These are phyloP conservation scores for Malbranchea cinnamomea DNA, from an alignment of 2,329 filamentous ascomycete genomes.

Conservation along the genomic window DNA sequence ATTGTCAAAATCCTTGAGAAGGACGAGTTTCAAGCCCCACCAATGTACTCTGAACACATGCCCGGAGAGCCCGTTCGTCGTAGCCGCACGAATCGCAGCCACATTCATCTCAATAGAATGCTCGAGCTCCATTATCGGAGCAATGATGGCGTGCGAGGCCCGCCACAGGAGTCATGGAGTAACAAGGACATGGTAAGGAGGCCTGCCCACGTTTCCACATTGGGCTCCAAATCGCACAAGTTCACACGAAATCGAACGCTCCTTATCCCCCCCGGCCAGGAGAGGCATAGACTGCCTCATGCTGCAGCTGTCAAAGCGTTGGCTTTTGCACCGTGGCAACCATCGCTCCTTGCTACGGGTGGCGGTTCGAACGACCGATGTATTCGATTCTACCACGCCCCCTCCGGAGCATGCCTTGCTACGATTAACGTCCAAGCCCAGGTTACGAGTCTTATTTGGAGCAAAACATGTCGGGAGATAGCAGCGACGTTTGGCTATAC, in stretches of 20 bases:
- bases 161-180: no score
- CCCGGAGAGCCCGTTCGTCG: no score
- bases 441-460: constrained; percentile 88
- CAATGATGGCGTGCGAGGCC: no score
- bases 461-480: constrained; percentile 69
- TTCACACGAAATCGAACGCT: constrained; percentile 22
- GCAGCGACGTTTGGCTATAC: constrained; percentile 88
- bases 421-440: constrained; percentile 88
- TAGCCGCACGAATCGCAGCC: no score
- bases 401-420: constrained; percentile 67
- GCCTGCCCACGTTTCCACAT: background rate
- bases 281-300: constrained; percentile 62
- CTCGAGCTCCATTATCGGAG: no score
- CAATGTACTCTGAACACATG: no score
- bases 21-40: background rate
- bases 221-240: background rate
- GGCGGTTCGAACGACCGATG: constrained; percentile 89
- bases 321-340: constrained; percentile 90
- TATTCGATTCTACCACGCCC: constrained; percentile 89
- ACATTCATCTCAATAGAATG: no score
- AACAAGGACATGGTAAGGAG: no score
- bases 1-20: constrained; percentile 39
- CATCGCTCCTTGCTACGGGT: constrained; percentile 73
- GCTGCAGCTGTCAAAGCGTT: constrained; percentile 90
- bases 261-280: constrained; percentile 38